A percentile compares a stretch with the other conserved stretches of the same genome.
These are phyloP conservation scores for Strobilomyces echinocephalus DNA, from an alignment of 768 basidiomycete genomes.

Conservation along the genomic window DNA sequence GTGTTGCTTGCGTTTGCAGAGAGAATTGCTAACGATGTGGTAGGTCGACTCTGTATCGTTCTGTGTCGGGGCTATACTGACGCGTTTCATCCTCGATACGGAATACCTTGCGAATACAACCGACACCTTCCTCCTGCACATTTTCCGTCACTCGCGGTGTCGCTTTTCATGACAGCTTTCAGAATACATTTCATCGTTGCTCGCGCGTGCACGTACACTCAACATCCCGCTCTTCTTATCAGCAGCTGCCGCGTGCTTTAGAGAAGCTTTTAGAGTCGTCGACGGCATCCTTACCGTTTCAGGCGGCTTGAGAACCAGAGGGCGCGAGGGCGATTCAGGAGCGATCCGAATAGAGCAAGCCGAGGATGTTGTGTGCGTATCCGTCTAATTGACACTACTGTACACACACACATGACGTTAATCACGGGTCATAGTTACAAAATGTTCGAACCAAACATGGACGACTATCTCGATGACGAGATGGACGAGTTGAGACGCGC, in stretches of 20 bases:
- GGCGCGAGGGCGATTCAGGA: background rate
- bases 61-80: constrained; percentile 1
- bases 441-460: constrained; percentile 97
- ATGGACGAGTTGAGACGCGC: constrained; percentile 71
- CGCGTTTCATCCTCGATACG: background rate
- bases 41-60: constrained; percentile 33
- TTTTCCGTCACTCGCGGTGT: too few species aligned
- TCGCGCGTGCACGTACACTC: background rate
- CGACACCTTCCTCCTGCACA: too few species aligned
- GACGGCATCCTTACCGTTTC: constrained; percentile 66
- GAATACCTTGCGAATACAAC: background rate
- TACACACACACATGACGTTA: background rate
- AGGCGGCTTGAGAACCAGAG: constrained; percentile 3
- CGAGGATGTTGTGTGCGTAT: constrained; percentile 79
- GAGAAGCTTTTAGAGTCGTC: constrained; percentile 83
- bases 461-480: constrained; percentile 95
- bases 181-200: constrained; percentile 65
- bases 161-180: constrained; percentile 36
- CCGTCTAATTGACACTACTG: constrained; percentile 1
- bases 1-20: constrained; percentile 83
- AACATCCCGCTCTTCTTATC: constrained; percentile 63
- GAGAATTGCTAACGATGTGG: constrained; percentile 79
- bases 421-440: constrained; percentile 51
- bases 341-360: constrained; percentile 48
- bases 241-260: constrained; percentile 77